Evolutionary conservation across 352 stramenopile species (phyloP), one percentile per base, ranked within the genome.

Genomic region (Phytophthora multivora): DNA sequence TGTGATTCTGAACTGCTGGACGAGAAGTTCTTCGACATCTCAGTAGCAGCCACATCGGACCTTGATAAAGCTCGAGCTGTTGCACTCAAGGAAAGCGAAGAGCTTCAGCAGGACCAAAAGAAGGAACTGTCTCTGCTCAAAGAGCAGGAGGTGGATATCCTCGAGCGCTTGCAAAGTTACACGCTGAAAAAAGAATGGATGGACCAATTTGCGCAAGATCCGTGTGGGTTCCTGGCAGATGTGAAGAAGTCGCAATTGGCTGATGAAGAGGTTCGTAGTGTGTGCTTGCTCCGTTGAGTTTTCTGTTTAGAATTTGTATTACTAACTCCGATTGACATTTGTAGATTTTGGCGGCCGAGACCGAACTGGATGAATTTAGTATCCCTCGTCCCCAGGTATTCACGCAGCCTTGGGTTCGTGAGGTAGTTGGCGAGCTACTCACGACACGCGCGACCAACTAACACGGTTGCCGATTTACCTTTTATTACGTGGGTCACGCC

Each of bases 181-280:
- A 75, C 69, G 10, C 57, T 66, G 11, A 90, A 91, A 46, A 72
- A 78, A 38, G 76, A 86, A 56, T 93, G 83, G 83, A 89, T 91
- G 77, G 26, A 41, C 8, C 77, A 93, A 53, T 90, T 93, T 13
- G 76, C 79, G 9, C 39, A 68, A 13, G 81, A 93, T 62, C 83
- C 81, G 2, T 86, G 78, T 18, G 74, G 81, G 9, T 91, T 93
- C 51, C 77, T 81, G 40, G 63, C 59, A n/a, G 78, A 88, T 25
- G 71, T 91, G 10, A 71, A 68, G 28, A 73, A 72, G 33, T 93
- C 83, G 9, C 81, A 93, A 47, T 60, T 78, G 19, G 59, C 69
- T 13, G 83, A 93, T 23, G 63, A 90, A 46, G 64, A 83, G 77
- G 79, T 89, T 63, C 18, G 61, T 59, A 10, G 11, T 13, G 21